These are phyloP conservation scores for Chalciporus chontae DNA, from an alignment of 768 basidiomycete species.

Conservation along the genomic window DNA sequence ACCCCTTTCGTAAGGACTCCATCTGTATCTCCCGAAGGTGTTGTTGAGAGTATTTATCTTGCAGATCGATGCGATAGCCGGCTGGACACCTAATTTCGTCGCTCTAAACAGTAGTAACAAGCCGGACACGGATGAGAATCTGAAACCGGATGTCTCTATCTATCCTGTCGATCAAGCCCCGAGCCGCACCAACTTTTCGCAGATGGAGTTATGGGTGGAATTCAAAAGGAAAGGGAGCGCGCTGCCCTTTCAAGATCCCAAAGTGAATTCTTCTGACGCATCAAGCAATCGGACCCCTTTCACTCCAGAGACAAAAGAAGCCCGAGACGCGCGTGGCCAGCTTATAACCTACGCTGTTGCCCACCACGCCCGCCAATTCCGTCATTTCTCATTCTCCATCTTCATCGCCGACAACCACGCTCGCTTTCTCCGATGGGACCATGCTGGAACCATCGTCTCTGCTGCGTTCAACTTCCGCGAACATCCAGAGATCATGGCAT, in stretches of 20 bases:
- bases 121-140: not conserved
- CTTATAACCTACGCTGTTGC: slow-evolving; percentile 1
- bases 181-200: not conserved
- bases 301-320: too few species aligned
- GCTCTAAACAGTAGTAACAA: slow-evolving; percentile 3
- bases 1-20: not conserved
- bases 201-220: not conserved
- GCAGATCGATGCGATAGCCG: not conserved
- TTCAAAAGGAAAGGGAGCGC: too few species aligned
- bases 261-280: too few species aligned
- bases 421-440: slow-evolving; percentile 36
- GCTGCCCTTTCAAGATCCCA: too few species aligned
- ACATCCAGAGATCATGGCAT: too few species aligned
- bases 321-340: too few species aligned
- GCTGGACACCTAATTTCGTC: not conserved
- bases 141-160: slow-evolving; percentile 4
- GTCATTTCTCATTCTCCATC: slow-evolving; percentile 30
- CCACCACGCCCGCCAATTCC: slow-evolving; percentile 25
- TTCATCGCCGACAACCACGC: slow-evolving; percentile 23
- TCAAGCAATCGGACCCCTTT: too few species aligned
- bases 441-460: not conserved
- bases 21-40: not conserved
- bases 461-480: too few species aligned
- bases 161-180: not conserved
- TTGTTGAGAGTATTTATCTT: not conserved